phyloP scores from a whole-genome alignment of 495 filamentous ascomycete species.

The Choiromyces venosus region DNA sequence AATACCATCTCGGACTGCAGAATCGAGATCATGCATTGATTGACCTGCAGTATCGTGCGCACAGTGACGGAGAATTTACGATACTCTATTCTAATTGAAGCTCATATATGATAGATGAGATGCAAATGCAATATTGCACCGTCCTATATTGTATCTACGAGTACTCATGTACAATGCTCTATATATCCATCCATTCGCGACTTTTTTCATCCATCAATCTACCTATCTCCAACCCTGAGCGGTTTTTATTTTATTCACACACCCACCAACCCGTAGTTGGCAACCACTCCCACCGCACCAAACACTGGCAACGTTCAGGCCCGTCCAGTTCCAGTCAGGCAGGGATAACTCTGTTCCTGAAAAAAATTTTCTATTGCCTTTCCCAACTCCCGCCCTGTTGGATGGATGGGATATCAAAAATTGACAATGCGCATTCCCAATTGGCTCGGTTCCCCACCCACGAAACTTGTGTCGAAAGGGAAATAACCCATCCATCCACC shows the following conservation, averaged over 20 bases:
- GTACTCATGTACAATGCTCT: no score
- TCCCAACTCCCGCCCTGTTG: not conserved
- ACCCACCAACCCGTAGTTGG: no score
- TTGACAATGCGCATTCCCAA: not conserved
- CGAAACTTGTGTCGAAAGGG: not conserved
- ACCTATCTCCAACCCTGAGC: not conserved
- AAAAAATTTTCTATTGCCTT: not conserved
- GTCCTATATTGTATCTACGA: not conserved
- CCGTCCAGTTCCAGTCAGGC: not conserved
- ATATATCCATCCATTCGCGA: not conserved
- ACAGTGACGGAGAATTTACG: not conserved
- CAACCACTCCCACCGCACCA: not conserved
- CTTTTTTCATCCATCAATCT: not conserved
- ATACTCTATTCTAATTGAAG: not conserved
- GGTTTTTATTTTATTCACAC: not conserved
- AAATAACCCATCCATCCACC: not conserved
- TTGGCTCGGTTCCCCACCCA: not conserved
- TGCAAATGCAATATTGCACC: not conserved
- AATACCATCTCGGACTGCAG: not conserved
- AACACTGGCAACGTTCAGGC: not conserved
- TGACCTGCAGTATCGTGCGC: not conserved
- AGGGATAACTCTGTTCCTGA: not conserved
- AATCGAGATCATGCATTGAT: not conserved
- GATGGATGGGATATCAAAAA: not conserved
- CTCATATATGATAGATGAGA: not conserved